Evolutionary conservation across 2,329 filamentous ascomycete species (phyloP).

Genomic region (Aspergillus vadensis): DNA sequence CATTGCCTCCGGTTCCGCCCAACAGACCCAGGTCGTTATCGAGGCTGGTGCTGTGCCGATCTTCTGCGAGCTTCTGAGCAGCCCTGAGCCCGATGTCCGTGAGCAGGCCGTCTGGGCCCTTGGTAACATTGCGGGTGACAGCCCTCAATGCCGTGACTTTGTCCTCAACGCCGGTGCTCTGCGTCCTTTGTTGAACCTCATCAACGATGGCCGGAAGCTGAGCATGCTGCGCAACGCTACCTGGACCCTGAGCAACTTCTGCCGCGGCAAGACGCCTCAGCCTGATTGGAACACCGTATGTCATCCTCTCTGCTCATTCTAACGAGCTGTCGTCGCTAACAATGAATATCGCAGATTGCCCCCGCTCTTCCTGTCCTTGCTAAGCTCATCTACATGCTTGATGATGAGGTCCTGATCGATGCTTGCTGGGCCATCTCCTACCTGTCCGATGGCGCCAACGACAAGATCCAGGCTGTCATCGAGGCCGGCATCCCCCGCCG

Average conservation of each 20-base stretch:
- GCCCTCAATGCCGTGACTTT: conserved; percentile 95
- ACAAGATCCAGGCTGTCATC: conserved; percentile 99
- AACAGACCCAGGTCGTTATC: conserved; percentile 98
- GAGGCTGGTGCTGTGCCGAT: conserved; percentile 97
- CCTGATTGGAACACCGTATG: conserved; percentile 95
- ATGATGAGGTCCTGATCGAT: conserved; percentile 97
- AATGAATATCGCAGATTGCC: conserved; percentile 67
- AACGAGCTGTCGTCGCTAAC: not conserved
- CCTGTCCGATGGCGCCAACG: conserved; percentile 94
- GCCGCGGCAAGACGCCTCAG: conserved; percentile 98
- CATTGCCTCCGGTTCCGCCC: conserved; percentile 95
- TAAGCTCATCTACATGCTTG: conserved; percentile 97
- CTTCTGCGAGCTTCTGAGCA: conserved; percentile 93
- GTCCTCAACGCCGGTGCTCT: conserved; percentile 89
- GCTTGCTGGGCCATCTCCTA: conserved; percentile 99
- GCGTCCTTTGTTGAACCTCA: conserved; percentile 81
- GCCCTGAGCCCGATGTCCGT: conserved; percentile 94
- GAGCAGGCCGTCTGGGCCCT: conserved; percentile 99
- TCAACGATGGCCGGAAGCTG: conserved; percentile 96
- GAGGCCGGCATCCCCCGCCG: conserved; percentile 96
- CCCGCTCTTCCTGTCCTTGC: conserved; percentile 92
- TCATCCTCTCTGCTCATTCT: conserved; percentile 25
- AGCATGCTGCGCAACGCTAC: conserved; percentile 99
- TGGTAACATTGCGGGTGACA: conserved; percentile 98
- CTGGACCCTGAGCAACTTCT: conserved; percentile 99